Evolutionary conservation across 129 eudicot species (phyloP), one percentile per base, ranked within the genome.

Genomic region (sunflower (Helianthus annuus)): DNA sequence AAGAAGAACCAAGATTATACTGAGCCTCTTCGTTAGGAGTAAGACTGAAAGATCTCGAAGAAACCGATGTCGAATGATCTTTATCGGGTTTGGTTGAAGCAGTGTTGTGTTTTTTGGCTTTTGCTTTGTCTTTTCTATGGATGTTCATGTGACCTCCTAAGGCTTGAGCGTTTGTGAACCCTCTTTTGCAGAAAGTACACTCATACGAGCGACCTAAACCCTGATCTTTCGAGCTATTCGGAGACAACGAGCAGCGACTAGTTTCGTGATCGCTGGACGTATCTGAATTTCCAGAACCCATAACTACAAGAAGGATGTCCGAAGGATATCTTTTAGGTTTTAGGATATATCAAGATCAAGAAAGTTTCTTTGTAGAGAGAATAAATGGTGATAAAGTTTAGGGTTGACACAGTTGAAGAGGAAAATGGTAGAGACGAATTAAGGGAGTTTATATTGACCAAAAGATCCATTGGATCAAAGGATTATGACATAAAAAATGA

Each of bases 111-210:
- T 71, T 71, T 68, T 84, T 89, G 38, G 82, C 84, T 74, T 84
- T 89, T 72, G 87, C 89, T 46, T 84, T 84, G 46, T 86, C 92
- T 80, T 84, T 86, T 71, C 96, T 77, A 58, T 89, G 96, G 22
- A 89, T 86, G 36, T 89, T 89, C 92, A 89, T 90, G 71, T 90
- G 93, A n/a, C 96, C 96, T 14, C 96, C 96, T 15, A 90, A 73
- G 12, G 96, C 96, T 77, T 90, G 96, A 44, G 96, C 93, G 66
- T 87, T 87, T 45, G 93, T 87, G 80, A 90, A 90, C 38, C 93
- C 96, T 70, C 93, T 76, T 78, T 87, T 90, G 82, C 96, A 90
- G 65, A 80, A 90, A 19, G 48, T 81, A 66, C 96, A 90, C 78
- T 79, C 93, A 51, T 87, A 90, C 0, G 85, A 84, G 1, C 92